Base-by-base conservation (phyloP, 1,284 basidiomycete genomes). In the Pseudozyma pruni region DNA sequence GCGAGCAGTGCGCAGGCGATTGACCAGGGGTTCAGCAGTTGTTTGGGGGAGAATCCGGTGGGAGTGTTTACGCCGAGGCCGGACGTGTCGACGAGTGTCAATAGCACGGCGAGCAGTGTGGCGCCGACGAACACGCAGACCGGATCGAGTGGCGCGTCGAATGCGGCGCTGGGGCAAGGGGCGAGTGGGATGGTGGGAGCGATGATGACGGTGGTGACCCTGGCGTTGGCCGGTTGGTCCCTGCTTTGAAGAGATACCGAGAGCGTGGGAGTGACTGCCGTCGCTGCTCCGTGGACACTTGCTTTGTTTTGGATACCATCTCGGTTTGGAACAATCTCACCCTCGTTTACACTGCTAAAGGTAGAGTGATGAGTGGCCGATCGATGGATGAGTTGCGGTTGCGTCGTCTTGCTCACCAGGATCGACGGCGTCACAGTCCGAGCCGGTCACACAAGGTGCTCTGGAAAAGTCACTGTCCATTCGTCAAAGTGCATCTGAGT, bases 1-100 rank as follows among this genome's bases (percentile, higher is more conserved):
- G 87, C 87, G 19, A 86, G 89, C 4, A 84, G 88, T 19, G 83
- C 84, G 32, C 85, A 85, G 16, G 83, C 86, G 29, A 88, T 89
- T 17, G 86, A 86, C 59, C 83, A 86, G 33, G 91, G 87, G 32
- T 90, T 88, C 31, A 86, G 85, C 46, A 88, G 89, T 8, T 94
- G 93, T 82, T 82, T 93, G 33, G 82, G 89, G 13, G 88, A 79
- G 19, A 74, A 87, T 72, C 88, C 90, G 8, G 83, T 85, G 2
- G 83, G 83, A 14, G 88, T 72, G 9, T 43, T 39, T 2, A 60
- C 58, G 27, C 54, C 58, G 0, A 31, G 22, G 10, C 63, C 56
- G 4, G 43, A 63, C 16, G 20, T 55, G 3, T 7, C 39, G 9
- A 22, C 47, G 37, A 35, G 50, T 19, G 14, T 23, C 38, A 56